Percentiles rank a stretch among this genome's conserved stretches.
Conservation (phyloP, 306 rosid genomes). For the Begonia masoniana region DNA sequence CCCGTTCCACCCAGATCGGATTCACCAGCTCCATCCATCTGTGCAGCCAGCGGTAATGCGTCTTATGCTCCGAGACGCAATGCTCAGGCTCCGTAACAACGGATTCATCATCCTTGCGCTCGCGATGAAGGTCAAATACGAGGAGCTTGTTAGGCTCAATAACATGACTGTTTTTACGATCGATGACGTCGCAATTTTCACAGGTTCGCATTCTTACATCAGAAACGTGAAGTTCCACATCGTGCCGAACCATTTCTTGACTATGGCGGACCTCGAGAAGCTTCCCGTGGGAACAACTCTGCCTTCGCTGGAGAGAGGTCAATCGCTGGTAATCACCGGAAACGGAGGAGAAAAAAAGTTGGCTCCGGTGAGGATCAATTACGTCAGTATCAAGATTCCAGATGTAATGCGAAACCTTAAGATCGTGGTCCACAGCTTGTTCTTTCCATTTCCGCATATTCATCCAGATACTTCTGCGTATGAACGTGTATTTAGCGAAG, state of each 20-base stretch:
- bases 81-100: constrained; percentile 57
- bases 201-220: constrained; percentile 54
- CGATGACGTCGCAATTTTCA: constrained; percentile 50
- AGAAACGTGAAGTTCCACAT: constrained; percentile 50
- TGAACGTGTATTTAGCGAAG: constrained; percentile 27
- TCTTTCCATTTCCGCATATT: constrained; percentile 60
- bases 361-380: constrained; percentile 53
- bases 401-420: constrained; percentile 45
- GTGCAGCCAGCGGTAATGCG: constrained; percentile 39
- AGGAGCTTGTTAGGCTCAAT: constrained; percentile 35
- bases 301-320: constrained; percentile 41
- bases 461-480: constrained; percentile 29
- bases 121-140: constrained; percentile 48
- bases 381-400: constrained; percentile 42
- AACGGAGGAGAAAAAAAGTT: constrained; percentile 19
- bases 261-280: constrained; percentile 43
- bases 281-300: constrained; percentile 46
- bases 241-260: constrained; percentile 43
- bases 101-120: constrained; percentile 53
- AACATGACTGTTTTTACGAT: constrained; percentile 62
- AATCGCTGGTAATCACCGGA: constrained; percentile 40
- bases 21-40: constrained; percentile 3
- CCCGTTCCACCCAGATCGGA: constrained; percentile 41
- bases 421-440: constrained; percentile 45
- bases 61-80: constrained; percentile 52